These are phyloP conservation scores for Ophiognomonia clavigignenti-juglandacearum DNA, from an alignment of 2,329 filamentous ascomycete species.

Conservation along the genomic window DNA sequence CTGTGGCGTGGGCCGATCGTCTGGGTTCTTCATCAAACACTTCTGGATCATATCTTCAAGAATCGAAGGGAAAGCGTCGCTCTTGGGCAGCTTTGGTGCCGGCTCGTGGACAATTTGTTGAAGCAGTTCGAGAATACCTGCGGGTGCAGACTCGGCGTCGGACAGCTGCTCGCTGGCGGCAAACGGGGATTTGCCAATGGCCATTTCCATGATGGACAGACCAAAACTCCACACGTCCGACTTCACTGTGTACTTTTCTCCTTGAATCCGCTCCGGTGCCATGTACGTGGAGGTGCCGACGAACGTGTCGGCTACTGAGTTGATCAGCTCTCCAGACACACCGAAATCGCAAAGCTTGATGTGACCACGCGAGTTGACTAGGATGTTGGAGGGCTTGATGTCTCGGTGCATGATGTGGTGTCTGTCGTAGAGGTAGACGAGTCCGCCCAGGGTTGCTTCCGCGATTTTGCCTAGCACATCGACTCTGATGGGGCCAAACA, in stretches of 20 bases:
- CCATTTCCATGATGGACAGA: conserved; percentile 90
- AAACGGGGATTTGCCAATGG: conserved; percentile 96
- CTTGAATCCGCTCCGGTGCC: conserved; percentile 96
- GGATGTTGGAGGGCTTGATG: conserved; percentile 96
- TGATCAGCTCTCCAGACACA: conserved; percentile 95
- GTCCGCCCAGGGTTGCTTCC: conserved; percentile 85
- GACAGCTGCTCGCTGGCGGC: conserved; percentile 65
- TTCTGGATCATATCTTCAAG: conserved; percentile 96
- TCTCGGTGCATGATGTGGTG: conserved; percentile 99
- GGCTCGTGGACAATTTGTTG: conserved; percentile 98
- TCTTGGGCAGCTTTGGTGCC: conserved; percentile 89
- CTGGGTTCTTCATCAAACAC: conserved; percentile 85
- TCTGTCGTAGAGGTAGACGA: conserved; percentile 91
- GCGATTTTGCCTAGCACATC: conserved; percentile 97
- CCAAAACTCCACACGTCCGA: conserved; percentile 99
- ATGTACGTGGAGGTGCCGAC: conserved; percentile 99
- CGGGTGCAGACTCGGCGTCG: conserved; percentile 76
- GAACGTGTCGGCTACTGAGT: conserved; percentile 96
- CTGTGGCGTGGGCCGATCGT: conserved; percentile 83
- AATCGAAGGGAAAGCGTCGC: conserved; percentile 92
- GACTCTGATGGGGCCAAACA: conserved; percentile 91
- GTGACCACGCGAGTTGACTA: conserved; percentile 87
- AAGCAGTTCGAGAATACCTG: conserved; percentile 90
- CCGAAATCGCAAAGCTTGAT: conserved; percentile 99
- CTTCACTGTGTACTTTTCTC: conserved; percentile 94